A percentile compares a stretch with the other conserved stretches of the same genome.
phyloP scores from a whole-genome alignment of 306 rosid species.

The Sindora glabra region DNA sequence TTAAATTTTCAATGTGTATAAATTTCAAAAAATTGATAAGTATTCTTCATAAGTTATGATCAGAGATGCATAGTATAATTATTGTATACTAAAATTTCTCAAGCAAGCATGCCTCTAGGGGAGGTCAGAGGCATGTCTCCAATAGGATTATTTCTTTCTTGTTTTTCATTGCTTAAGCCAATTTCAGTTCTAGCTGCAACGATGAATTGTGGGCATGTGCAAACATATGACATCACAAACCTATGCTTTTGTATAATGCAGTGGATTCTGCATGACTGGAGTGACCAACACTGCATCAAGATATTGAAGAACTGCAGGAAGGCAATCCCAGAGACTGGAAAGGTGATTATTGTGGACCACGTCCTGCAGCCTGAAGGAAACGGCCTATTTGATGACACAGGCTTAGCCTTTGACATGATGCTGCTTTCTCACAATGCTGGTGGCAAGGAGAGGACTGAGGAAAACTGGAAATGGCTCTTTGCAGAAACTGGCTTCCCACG shows the following conservation, averaged over 20 bases:
- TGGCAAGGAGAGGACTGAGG: conserved; percentile 44
- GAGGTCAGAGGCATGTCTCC: no score
- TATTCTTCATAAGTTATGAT: no score
- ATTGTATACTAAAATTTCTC: no score
- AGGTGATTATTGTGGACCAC: conserved; percentile 41
- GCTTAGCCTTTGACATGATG: conserved; percentile 39
- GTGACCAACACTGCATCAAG: conserved; percentile 48
- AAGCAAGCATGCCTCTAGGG: no score
- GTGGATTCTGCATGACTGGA: conserved; percentile 73
- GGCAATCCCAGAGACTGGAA: conserved; percentile 42
- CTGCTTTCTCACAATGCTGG: conserved; percentile 42
- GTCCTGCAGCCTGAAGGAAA: conserved; percentile 30
- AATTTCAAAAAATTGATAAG: no score
- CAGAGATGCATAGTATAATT: no score
- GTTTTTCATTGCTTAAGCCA: background rate
- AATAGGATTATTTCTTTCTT: no score
- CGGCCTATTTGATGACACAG: conserved; percentile 29
- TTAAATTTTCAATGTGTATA: no score
- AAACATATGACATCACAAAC: background rate
- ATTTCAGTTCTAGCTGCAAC: no score
- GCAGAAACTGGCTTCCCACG: conserved; percentile 41
- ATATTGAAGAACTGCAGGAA: conserved; percentile 44
- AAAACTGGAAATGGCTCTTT: conserved; percentile 43
- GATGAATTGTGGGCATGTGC: background rate
- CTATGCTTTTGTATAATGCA: conserved; percentile 2